A percentile compares a stretch with the other conserved stretches of the same genome.
Evolutionary conservation across 148 eudicot species (phyloP).

Genomic region (Talinum fruticosum): DNA sequence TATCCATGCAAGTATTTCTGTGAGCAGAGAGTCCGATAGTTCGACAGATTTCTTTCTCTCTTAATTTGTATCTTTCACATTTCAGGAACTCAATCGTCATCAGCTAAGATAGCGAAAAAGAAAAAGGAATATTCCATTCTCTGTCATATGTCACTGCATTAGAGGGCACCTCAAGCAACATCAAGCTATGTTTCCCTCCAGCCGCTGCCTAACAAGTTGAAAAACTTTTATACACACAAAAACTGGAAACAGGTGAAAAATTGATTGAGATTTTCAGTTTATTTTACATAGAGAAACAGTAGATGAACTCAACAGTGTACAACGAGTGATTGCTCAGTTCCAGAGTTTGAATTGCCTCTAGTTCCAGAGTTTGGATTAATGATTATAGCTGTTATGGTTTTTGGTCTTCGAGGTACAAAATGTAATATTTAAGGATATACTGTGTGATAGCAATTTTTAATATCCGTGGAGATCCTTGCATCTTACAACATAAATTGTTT

Average conservation of each 20-base stretch:
- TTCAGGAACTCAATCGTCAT: slow-evolving; percentile 7
- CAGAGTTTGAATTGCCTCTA: not conserved
- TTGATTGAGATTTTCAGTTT: not conserved
- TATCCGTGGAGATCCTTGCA: not conserved
- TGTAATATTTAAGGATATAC: not conserved
- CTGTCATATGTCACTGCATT: not conserved
- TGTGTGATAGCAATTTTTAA: not conserved
- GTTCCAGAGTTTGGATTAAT: not conserved
- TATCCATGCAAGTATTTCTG: too few relatives aligned
- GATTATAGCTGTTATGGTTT: not conserved
- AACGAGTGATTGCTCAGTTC: too few relatives aligned
- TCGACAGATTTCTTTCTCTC: too few relatives aligned
- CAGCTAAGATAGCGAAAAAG: not conserved
- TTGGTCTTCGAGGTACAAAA: not conserved
- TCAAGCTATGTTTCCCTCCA: not conserved
- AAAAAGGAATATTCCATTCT: not conserved
- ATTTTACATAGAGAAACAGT: not conserved
- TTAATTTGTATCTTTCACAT: not conserved
- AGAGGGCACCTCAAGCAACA: not conserved
- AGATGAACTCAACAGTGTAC: not conserved
- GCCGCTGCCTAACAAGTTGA: not conserved
- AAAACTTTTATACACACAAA: not conserved
- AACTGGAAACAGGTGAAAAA: not conserved
- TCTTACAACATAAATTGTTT: too few relatives aligned
- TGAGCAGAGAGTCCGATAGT: too few relatives aligned